These are phyloP conservation scores for Solanum bulbocastanum DNA, from an alignment of 257 asterid species.

Conservation along the genomic window DNA sequence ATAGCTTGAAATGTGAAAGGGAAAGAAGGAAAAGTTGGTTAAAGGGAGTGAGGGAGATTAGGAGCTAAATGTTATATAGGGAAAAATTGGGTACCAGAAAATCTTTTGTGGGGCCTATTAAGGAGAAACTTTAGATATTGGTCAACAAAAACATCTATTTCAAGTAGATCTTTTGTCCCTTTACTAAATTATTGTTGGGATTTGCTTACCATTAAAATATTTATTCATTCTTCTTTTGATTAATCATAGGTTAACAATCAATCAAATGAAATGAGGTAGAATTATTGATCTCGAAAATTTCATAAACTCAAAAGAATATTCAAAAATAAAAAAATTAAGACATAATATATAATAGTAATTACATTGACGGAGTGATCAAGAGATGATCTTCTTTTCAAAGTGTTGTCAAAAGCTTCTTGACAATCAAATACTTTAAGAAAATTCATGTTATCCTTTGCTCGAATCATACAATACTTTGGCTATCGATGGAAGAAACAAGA, in stretches of 20 bases:
- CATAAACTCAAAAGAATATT: not conserved
- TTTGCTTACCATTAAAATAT: not conserved
- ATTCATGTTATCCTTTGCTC: not conserved
- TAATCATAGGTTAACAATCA: not conserved
- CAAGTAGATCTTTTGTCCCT: conserved; percentile 18
- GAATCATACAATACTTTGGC: not conserved
- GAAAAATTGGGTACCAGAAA: conserved; percentile 19
- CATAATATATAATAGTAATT: not conserved
- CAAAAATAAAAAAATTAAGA: not conserved
- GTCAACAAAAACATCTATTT: conserved; percentile 11
- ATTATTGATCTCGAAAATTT: not conserved
- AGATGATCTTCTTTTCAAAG: not conserved
- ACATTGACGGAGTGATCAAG: not conserved
- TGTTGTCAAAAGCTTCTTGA: too few relatives aligned
- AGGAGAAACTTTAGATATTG: conserved; percentile 35
- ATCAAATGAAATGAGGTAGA: not conserved
- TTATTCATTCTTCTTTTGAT: not conserved
- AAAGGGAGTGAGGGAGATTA: not conserved
- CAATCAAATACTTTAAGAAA: not conserved
- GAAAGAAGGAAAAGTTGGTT: not conserved
- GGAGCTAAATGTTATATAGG: conserved; percentile 19
- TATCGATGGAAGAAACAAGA: not conserved
- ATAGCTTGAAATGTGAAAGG: not conserved
- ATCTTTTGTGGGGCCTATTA: conserved; percentile 38
- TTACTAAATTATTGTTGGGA: conserved; percentile 4